Evolutionary conservation across 1,284 basidiomycete genomes (phyloP).

Genomic region (Butyriboletus appendiculatus): DNA sequence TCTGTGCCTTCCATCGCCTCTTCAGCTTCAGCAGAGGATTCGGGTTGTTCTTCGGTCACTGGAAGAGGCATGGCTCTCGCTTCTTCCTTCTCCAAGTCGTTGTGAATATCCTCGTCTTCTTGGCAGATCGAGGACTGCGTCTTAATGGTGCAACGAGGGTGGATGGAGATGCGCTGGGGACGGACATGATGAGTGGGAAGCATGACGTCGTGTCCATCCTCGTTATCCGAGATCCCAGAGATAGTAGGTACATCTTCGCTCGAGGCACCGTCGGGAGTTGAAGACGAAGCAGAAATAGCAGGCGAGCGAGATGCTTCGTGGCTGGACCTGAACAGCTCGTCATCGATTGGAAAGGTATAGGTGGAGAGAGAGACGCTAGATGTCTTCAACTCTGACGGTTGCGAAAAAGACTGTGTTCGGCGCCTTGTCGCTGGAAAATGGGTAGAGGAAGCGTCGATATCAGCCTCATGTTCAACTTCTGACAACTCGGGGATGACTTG

Average conservation of each 20-base stretch:
- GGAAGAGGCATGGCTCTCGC: neutral
- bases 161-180: constrained; percentile 36
- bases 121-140: constrained; percentile 24
- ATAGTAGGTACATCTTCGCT: constrained; percentile 27
- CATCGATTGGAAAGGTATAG: constrained; percentile 34
- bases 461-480: constrained; percentile 18
- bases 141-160: constrained; percentile 37
- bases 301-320: constrained; percentile 26
- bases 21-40: neutral
- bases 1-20: constrained; percentile 7
- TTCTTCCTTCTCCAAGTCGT: constrained; percentile 3
- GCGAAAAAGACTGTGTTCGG: constrained; percentile 5
- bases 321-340: constrained; percentile 27
- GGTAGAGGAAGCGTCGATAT: constrained; percentile 3
- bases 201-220: constrained; percentile 13
- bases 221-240: constrained; percentile 31
- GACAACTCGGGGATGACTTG: constrained; percentile 35
- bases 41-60: neutral
- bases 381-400: neutral
- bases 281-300: constrained; percentile 33
- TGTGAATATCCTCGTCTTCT: constrained; percentile 18
- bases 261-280: constrained; percentile 25
- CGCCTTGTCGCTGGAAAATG: constrained; percentile 25
- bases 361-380: constrained; percentile 34
- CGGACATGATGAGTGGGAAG: constrained; percentile 24